Conservation (phyloP, 176 grass and related monocot species). For the Bolboschoenus planiculmis region DNA sequence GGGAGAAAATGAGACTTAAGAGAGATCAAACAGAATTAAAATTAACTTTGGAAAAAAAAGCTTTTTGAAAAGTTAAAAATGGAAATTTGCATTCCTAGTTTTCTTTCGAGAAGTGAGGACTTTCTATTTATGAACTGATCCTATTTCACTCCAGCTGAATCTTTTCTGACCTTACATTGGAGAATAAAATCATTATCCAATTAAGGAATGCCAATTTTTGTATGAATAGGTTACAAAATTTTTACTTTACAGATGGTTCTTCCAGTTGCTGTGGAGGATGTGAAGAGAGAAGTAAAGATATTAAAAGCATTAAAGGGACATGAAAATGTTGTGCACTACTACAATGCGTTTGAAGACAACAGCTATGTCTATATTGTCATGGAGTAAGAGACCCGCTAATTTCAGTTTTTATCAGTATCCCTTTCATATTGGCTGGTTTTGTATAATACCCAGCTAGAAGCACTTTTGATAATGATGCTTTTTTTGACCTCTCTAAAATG, state of each 20-base stretch:
- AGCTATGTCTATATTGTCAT: conserved; percentile 89
- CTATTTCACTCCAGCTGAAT: not conserved
- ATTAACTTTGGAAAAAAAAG: not conserved
- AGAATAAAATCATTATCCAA: conserved; percentile 1
- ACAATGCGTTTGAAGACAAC: conserved; percentile 86
- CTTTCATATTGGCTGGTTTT: not conserved
- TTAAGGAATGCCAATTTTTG: conserved; percentile 17
- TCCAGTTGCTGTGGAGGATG: conserved; percentile 87
- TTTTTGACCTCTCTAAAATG: not conserved
- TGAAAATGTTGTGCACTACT: conserved; percentile 87
- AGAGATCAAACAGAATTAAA: not conserved
- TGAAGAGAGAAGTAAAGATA: conserved; percentile 93
- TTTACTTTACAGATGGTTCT: conserved; percentile 64
- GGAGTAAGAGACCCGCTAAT: conserved; percentile 56
- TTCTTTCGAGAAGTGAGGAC: not conserved
- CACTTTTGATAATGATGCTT: not conserved
- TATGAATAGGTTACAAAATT: conserved; percentile 8
- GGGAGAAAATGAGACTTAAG: not conserved
- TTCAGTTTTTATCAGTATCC: not conserved
- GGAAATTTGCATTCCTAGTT: not conserved
- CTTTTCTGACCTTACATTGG: not conserved
- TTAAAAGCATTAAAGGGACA: conserved; percentile 75
- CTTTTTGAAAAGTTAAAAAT: not conserved
- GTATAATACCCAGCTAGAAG: not conserved
- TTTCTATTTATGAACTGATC: not conserved